Percentiles rank a stretch among this genome's conserved stretches.
phyloP scores from a whole-genome alignment of 1,284 basidiomycete species.

The Ceratobasidium sp. region DNA sequence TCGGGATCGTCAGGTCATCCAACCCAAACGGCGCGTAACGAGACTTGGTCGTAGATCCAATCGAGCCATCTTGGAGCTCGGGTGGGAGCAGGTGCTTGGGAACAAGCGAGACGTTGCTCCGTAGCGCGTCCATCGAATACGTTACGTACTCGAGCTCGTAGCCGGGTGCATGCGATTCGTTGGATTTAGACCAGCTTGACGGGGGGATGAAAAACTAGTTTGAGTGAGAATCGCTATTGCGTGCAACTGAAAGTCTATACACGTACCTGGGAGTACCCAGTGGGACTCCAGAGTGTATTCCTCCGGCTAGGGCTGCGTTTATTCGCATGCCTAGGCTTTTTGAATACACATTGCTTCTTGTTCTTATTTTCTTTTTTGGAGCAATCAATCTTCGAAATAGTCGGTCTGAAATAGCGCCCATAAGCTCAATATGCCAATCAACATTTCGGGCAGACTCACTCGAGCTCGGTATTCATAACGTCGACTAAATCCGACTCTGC shows the following conservation, averaged over 20 bases:
- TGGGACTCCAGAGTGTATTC: slow-evolving; percentile 78
- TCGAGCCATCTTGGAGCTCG: slow-evolving; percentile 59
- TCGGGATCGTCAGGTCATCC: slow-evolving; percentile 81
- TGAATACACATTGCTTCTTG: slow-evolving; percentile 70
- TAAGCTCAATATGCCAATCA: background rate
- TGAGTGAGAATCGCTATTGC: slow-evolving; percentile 55
- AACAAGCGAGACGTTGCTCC: slow-evolving; percentile 65
- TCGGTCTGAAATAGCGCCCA: slow-evolving; percentile 49
- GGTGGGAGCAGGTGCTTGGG: slow-evolving; percentile 76
- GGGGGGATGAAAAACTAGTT: slow-evolving; percentile 82
- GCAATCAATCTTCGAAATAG: slow-evolving; percentile 66
- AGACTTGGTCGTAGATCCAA: slow-evolving; percentile 48
- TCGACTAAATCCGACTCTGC: slow-evolving; percentile 44
- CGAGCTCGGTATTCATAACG: too few relatives aligned
- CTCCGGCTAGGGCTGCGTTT: slow-evolving; percentile 76
- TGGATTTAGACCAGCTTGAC: slow-evolving; percentile 65
- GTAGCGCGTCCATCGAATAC: slow-evolving; percentile 63
- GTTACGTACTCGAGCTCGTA: slow-evolving; percentile 88
- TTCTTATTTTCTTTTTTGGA: slow-evolving; percentile 66
- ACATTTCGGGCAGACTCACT: slow-evolving; percentile 1
- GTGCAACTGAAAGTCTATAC: slow-evolving; percentile 55
- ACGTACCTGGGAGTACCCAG: slow-evolving; percentile 85
- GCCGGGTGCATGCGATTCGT: slow-evolving; percentile 69
- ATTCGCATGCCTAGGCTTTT: slow-evolving; percentile 73
- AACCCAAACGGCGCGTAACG: slow-evolving; percentile 77